A percentile compares a stretch with the other conserved stretches of the same genome.
phyloP scores from a whole-genome alignment of 768 basidiomycete genomes.

The Erythrobasidium yunnanense region DNA sequence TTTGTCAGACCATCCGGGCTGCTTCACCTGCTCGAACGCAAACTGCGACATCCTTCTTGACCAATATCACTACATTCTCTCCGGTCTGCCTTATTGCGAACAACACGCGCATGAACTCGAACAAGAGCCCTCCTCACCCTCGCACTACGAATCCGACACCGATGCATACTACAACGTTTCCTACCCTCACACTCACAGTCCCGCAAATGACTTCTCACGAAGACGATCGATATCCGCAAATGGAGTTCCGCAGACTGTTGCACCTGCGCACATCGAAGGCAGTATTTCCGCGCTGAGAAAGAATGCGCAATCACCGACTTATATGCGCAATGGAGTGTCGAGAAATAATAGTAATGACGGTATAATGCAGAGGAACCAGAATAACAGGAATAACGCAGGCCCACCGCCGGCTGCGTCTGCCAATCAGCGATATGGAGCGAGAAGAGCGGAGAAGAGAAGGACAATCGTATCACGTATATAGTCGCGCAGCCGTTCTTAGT shows the following conservation, averaged over 20 bases:
- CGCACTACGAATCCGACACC: background rate
- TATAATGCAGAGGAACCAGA: background rate
- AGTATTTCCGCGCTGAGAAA: conserved; percentile 1
- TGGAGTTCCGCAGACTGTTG: background rate
- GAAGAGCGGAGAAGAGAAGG: conserved; percentile 20
- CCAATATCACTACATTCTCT: conserved; percentile 37
- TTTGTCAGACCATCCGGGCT: conserved; percentile 34
- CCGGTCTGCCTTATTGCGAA: conserved; percentile 36
- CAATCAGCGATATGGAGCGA: background rate
- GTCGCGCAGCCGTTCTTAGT: too few relatives aligned
- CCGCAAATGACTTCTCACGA: background rate
- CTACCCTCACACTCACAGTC: background rate
- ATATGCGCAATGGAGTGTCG: background rate
- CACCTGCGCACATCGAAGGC: background rate
- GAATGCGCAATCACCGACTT: conserved; percentile 18
- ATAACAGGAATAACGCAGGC: background rate
- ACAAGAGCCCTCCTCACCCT: background rate
- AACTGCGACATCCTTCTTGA: conserved; percentile 29
- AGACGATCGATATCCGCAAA: background rate
- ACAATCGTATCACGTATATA: conserved; percentile 24
- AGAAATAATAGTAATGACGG: too few relatives aligned
- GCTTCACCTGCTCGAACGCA: conserved; percentile 34
- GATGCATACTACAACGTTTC: conserved; percentile 7
- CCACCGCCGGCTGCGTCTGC: conserved; percentile 9
- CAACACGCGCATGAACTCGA: conserved; percentile 27